Evolutionary conservation across 1,139 yeast genomes (phyloP).

Genomic region (Meyerozyma sp.): DNA sequence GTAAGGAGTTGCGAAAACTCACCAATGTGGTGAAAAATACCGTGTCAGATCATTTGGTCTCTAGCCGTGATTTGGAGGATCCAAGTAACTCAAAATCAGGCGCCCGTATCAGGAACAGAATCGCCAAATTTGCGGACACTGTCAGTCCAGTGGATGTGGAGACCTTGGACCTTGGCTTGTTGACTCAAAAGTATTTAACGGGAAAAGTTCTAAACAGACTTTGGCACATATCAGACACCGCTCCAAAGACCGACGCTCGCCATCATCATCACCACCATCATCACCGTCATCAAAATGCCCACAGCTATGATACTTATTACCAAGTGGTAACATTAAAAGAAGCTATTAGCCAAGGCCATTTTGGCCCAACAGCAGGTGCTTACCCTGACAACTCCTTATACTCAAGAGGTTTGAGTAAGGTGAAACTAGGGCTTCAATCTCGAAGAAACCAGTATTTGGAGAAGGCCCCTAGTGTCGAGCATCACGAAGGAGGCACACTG

Average conservation of each 20-base stretch:
- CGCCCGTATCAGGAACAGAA: conserved; percentile 27
- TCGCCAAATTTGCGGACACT: conserved; percentile 34
- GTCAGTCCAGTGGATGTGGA: conserved; percentile 39
- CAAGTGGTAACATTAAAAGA: conserved; percentile 35
- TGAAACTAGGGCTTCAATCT: conserved; percentile 33
- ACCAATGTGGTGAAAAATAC: conserved; percentile 68
- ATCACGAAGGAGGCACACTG: neutral
- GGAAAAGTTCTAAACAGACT: conserved; percentile 34
- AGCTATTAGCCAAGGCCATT: conserved; percentile 23
- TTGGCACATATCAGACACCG: conserved; percentile 19
- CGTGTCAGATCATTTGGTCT: conserved; percentile 56
- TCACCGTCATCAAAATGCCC: conserved; percentile 6
- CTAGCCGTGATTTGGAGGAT: conserved; percentile 24
- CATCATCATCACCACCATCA: conserved; percentile 8
- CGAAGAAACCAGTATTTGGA: conserved; percentile 8
- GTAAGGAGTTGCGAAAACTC: conserved; percentile 53
- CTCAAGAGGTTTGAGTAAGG: conserved; percentile 31
- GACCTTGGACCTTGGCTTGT: conserved; percentile 34
- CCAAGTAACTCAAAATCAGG: conserved; percentile 18
- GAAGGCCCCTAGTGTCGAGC: neutral
- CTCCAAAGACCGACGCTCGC: conserved; percentile 4
- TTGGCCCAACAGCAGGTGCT: conserved; percentile 3
- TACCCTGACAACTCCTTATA: conserved; percentile 22
- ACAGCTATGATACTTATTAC: conserved; percentile 12
- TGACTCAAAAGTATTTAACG: conserved; percentile 26